Evolutionary conservation across 176 grass and related monocot genomes (phyloP).

Genomic region (Chloris gayana): DNA sequence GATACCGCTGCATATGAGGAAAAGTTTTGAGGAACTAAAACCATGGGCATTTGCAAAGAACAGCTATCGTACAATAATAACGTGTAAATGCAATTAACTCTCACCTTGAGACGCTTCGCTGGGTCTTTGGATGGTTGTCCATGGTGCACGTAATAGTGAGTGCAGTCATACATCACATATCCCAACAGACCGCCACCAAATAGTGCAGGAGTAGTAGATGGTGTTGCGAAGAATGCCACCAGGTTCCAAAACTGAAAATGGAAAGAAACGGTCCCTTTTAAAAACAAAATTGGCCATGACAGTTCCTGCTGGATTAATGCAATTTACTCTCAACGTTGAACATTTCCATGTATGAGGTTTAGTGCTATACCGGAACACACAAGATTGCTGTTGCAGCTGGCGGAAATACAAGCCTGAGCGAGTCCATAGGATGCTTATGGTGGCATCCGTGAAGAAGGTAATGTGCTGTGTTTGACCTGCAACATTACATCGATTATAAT

Average conservation of each 20-base stretch:
- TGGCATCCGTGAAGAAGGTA: constrained; percentile 97
- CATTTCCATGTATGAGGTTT: background rate
- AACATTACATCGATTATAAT: constrained; percentile 15
- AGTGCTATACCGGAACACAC: constrained; percentile 63
- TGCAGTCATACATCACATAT: constrained; percentile 96
- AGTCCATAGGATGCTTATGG: constrained; percentile 96
- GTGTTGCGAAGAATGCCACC: constrained; percentile 54
- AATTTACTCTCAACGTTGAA: background rate
- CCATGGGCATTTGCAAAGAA: background rate
- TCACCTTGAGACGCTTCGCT: constrained; percentile 82
- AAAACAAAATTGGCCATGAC: background rate
- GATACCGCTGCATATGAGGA: constrained; percentile 61
- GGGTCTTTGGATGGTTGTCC: constrained; percentile 78
- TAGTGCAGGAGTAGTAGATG: constrained; percentile 70
- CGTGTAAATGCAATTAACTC: constrained; percentile 14
- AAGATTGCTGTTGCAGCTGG: constrained; percentile 79
- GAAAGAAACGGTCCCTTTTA: background rate
- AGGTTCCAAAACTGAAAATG: constrained; percentile 86
- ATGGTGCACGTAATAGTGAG: constrained; percentile 91
- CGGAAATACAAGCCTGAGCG: constrained; percentile 89
- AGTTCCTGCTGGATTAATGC: background rate
- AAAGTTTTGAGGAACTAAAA: constrained; percentile 15
- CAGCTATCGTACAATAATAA: constrained; percentile 3
- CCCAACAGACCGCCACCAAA: constrained; percentile 88
- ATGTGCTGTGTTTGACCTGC: constrained; percentile 82